Base-by-base conservation (phyloP, 192 early-diverging fungal species). In the Lunasporangiospora selenospora region DNA sequence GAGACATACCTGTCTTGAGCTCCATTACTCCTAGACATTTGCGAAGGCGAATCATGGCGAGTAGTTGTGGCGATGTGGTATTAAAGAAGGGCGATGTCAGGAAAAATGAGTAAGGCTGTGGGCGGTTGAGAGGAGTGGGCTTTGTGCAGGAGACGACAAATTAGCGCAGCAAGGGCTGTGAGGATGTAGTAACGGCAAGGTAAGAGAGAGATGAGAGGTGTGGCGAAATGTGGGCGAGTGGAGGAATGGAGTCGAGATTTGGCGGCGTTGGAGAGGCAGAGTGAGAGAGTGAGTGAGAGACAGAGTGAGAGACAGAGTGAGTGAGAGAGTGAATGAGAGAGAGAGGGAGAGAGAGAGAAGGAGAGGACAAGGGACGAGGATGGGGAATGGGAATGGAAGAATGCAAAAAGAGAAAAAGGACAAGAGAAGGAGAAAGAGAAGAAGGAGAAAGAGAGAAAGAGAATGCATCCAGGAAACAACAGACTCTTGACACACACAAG, bases 1-100 rank as follows among this genome's bases (percentile, higher is more conserved):
- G 12, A 16, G 7, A 71, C 67, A 50, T 71, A 59, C 67, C 67
- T 71, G 67, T 71, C 53, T 71, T 71, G 46, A 71, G 59, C 48
- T 71, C 67, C 42, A 71, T 31, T 16, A 71, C 54, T 37, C 67
- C 67, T 15, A 71, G 44, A 41, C 67, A 71, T 46, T 71, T 71
- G 58, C 67, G 58, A 7, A 71, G 53, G 24, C 59, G 67, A 57
- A 71, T 56, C 67, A 71, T 71, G 38, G 29, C 9, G 44, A 47
- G 29, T 47, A 47, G 45, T 7, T 29, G 23, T 27, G 21, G 21
- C 13, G 23, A 47, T 21, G 26, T 13, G 13, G 41, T 4, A 43
- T 6, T 18, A 43, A 43, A 43, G 21, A 10, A n/a, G n/a, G n/a
- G n/a, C n/a, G n/a, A n/a, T n/a, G n/a, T n/a, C n/a, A n/a, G n/a